Conservation (phyloP, 495 filamentous ascomycete genomes). For the Stereocaulon alpinum region DNA sequence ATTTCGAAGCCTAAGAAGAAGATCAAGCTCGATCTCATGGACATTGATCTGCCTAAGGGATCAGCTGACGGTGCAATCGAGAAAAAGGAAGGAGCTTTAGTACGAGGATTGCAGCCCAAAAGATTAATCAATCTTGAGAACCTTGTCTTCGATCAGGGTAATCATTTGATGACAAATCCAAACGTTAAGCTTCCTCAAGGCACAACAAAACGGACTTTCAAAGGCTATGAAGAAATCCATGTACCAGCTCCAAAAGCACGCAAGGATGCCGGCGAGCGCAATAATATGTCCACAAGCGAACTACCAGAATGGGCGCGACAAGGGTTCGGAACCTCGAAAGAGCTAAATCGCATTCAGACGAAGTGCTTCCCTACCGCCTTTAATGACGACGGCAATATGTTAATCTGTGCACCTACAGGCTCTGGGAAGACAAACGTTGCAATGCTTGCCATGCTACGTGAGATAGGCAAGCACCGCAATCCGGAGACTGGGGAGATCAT, state of each 20-base stretch:
- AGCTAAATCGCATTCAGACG: constrained; percentile 92
- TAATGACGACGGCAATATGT: constrained; percentile 90
- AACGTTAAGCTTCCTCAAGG: constrained; percentile 93
- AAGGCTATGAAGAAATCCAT: constrained; percentile 97
- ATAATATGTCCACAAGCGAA: constrained; percentile 68
- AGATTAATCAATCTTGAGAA: constrained; percentile 89
- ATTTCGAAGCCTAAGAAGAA: constrained; percentile 56
- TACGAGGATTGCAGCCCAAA: constrained; percentile 79
- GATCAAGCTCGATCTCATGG: constrained; percentile 79
- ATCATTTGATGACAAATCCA: constrained; percentile 96
- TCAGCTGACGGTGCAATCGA: constrained; percentile 39
- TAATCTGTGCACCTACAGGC: constrained; percentile 93
- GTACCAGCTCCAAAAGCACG: constrained; percentile 84
- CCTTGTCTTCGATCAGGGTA: constrained; percentile 93
- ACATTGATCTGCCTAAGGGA: constrained; percentile 68
- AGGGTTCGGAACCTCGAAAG: constrained; percentile 70
- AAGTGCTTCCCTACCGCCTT: constrained; percentile 87
- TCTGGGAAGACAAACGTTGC: constrained; percentile 99
- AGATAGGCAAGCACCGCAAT: constrained; percentile 92
- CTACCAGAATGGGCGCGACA: constrained; percentile 84
- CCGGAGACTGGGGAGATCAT: constrained; percentile 78
- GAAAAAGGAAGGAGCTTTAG: constrained; percentile 53
- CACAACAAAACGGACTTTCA: constrained; percentile 87
- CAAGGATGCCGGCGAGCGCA: constrained; percentile 65
- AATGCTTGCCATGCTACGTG: constrained; percentile 90